Conservation (phyloP, 352 stramenopile species). For the Phytophthora cactorum region DNA sequence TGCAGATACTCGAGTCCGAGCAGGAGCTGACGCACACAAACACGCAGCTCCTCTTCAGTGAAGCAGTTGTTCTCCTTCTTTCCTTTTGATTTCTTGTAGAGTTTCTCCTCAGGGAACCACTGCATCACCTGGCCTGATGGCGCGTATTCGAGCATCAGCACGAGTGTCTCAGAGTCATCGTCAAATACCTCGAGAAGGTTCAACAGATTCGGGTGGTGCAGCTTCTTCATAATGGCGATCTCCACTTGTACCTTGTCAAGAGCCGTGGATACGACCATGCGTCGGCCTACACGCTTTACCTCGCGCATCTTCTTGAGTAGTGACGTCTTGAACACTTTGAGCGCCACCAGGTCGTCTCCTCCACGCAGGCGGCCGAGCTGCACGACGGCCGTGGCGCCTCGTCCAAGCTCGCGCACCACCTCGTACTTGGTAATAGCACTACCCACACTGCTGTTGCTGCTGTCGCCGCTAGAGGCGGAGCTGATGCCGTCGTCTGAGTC, state of each 20-base stretch:
- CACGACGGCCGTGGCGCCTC: slow-evolving; percentile 79
- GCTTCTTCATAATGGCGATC: slow-evolving; percentile 92
- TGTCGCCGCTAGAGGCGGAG: slow-evolving; percentile 9
- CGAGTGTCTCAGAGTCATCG: slow-evolving; percentile 82
- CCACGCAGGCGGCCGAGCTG: slow-evolving; percentile 75
- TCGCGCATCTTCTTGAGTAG: slow-evolving; percentile 88
- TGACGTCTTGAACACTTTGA: slow-evolving; percentile 90
- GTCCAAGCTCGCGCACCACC: slow-evolving; percentile 79
- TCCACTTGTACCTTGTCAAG: slow-evolving; percentile 89
- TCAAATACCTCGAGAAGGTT: slow-evolving; percentile 87
- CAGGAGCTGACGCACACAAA: slow-evolving; percentile 75
- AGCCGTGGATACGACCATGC: slow-evolving; percentile 87
- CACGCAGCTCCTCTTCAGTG: slow-evolving; percentile 58
- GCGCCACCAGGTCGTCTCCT: slow-evolving; percentile 63
- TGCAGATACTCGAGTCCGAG: slow-evolving; percentile 86
- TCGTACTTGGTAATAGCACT: slow-evolving; percentile 81
- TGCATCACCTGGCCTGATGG: slow-evolving; percentile 85
- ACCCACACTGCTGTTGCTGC: slow-evolving; percentile 17
- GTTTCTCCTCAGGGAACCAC: slow-evolving; percentile 63
- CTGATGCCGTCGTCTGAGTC: slow-evolving; percentile 41
- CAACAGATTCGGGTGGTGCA: slow-evolving; percentile 77
- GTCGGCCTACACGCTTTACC: slow-evolving; percentile 77
- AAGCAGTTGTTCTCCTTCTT: slow-evolving; percentile 42
- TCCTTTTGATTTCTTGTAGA: slow-evolving; percentile 54
- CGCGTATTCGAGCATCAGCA: slow-evolving; percentile 89